Conservation (phyloP, 768 basidiomycete species). For the Sutorius australiensis region DNA sequence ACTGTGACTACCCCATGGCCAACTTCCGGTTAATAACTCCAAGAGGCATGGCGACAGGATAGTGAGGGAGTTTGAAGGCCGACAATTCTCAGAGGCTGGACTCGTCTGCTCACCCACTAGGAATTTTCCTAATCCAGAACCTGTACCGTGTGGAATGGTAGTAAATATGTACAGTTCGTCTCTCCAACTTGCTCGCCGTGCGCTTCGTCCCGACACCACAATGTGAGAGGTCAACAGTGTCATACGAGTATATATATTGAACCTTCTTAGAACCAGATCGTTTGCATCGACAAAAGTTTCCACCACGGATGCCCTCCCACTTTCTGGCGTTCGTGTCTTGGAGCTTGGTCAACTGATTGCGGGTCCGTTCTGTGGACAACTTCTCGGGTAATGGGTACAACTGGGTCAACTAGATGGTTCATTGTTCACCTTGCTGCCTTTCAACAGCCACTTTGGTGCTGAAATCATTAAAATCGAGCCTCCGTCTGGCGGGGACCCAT, state of each 20-base stretch:
- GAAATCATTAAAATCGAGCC: slow-evolving; percentile 72
- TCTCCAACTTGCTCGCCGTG: background rate
- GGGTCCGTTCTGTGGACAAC: slow-evolving; percentile 69
- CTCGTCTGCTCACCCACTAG: no score
- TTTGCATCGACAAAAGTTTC: slow-evolving; percentile 6
- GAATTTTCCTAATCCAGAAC: no score
- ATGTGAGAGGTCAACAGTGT: slow-evolving; percentile 1
- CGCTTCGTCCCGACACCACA: background rate
- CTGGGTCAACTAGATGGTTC: background rate
- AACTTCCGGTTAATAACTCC: no score
- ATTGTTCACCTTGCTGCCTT: background rate
- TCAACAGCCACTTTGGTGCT: slow-evolving; percentile 62
- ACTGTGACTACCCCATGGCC: no score
- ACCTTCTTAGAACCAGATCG: background rate
- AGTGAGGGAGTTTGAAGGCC: no score
- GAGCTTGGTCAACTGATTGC: slow-evolving; percentile 72
- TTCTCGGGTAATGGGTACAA: slow-evolving; percentile 50
- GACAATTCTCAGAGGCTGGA: no score
- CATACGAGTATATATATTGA: background rate
- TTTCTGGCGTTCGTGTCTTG: slow-evolving; percentile 59
- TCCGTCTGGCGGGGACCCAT: slow-evolving; percentile 58
- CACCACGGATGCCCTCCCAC: slow-evolving; percentile 36
- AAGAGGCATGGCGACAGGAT: no score
- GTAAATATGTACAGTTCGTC: background rate
- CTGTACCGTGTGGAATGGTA: no score